Percentiles rank a stretch among this genome's conserved stretches.
These are phyloP conservation scores for Cylindrotheca fusiformis DNA, from an alignment of 108 stramenopile species.

Conservation along the genomic window DNA sequence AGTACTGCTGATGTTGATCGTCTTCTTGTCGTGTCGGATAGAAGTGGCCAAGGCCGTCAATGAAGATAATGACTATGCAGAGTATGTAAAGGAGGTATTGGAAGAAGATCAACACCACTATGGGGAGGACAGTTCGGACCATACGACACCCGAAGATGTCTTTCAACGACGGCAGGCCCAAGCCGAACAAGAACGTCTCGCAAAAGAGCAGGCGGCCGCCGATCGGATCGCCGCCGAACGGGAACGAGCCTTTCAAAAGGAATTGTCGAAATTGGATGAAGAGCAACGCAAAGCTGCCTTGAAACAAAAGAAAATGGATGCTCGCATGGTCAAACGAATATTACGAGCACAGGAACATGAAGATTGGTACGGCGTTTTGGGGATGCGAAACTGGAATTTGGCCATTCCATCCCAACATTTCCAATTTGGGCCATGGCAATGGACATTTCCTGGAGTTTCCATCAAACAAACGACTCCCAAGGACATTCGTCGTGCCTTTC, in stretches of 20 bases:
- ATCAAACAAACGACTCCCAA: conserved; percentile 25
- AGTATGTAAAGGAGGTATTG: conserved; percentile 37
- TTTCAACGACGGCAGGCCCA: conserved; percentile 10
- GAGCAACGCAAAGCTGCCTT: conserved; percentile 47
- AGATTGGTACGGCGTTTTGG: conserved; percentile 69
- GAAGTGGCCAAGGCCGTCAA: not conserved
- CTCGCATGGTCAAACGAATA: conserved; percentile 47
- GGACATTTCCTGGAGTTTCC: conserved; percentile 11
- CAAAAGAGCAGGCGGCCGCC: conserved; percentile 29
- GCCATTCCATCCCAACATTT: conserved; percentile 52
- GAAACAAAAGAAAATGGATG: conserved; percentile 61
- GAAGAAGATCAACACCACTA: conserved; percentile 33
- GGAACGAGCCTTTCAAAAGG: conserved; percentile 65
- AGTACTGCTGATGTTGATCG: no score
- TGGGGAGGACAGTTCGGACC: conserved; percentile 11
- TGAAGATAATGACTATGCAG: conserved; percentile 8
- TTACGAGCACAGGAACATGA: conserved; percentile 22
- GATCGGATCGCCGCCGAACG: conserved; percentile 41
- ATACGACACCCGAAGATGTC: conserved; percentile 4
- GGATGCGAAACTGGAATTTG: conserved; percentile 50
- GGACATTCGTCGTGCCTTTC: conserved; percentile 61
- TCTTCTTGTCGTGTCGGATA: not conserved
- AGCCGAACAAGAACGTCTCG: conserved; percentile 17
- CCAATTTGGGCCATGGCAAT: conserved; percentile 19
- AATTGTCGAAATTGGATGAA: conserved; percentile 63